phyloP scores from a whole-genome alignment of 2,329 filamentous ascomycete genomes.

The Cordyceps militaris region DNA sequence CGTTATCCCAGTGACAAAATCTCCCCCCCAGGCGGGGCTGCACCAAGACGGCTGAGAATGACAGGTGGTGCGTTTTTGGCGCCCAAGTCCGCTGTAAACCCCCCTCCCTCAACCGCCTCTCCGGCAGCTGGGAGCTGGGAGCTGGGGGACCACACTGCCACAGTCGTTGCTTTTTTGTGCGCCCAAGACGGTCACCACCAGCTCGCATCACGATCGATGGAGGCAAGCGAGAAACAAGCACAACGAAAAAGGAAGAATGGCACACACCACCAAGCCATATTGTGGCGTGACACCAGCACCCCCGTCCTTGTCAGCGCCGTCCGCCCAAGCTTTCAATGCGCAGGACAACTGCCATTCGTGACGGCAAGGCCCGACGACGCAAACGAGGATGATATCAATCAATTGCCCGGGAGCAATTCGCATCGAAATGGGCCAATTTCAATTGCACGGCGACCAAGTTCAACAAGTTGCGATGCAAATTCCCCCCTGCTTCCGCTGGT shows the following conservation, averaged over 20 bases:
- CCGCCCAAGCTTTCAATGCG: not conserved
- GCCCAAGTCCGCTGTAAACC: not conserved
- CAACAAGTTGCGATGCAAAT: not conserved
- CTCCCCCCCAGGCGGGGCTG: not conserved
- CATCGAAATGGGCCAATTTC: slow-evolving; percentile 1
- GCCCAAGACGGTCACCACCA: not conserved
- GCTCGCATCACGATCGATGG: not conserved
- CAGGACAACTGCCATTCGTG: not conserved
- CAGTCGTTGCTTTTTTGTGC: no score
- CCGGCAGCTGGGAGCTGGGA: no score
- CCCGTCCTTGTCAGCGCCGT: not conserved
- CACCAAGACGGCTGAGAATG: not conserved
- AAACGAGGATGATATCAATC: not conserved
- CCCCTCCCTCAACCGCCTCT: no score
- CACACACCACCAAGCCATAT: not conserved
- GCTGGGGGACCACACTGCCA: no score
- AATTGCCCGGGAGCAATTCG: not conserved
- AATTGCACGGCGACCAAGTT: not conserved
- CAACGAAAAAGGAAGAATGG: not conserved
- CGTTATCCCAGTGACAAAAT: not conserved
- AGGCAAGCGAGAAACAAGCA: not conserved
- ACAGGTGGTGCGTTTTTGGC: not conserved
- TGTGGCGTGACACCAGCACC: not conserved
- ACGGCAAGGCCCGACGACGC: not conserved
- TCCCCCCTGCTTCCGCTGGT: no score